These are phyloP conservation scores for Polygonum aviculare DNA, from an alignment of 148 eudicot genomes.

Conservation along the genomic window DNA sequence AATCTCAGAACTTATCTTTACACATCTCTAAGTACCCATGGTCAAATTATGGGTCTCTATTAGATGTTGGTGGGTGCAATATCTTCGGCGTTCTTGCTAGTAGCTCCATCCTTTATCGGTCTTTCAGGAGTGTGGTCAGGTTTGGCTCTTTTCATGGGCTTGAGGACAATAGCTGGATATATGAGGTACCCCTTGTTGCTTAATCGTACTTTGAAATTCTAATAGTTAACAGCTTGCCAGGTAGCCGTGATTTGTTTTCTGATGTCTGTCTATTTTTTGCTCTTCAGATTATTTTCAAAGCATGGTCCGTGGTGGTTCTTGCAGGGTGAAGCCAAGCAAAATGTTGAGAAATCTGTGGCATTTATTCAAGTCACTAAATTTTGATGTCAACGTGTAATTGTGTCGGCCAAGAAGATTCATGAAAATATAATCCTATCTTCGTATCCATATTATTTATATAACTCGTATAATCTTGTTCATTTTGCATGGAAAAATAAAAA, in stretches of 20 bases:
- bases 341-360: constrained; percentile 4
- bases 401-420: background rate
- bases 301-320: constrained; percentile 9
- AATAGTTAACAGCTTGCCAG: too few relatives aligned
- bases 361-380: constrained; percentile 4
- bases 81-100: constrained; percentile 8
- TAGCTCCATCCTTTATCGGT: background rate
- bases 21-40: background rate
- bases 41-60: background rate
- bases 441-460: background rate
- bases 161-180: constrained; percentile 9
- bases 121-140: constrained; percentile 4
- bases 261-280: background rate
- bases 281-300: constrained; percentile 5
- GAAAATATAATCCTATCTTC: background rate
- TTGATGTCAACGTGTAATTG: background rate
- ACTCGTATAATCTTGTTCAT: background rate
- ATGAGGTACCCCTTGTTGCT: background rate
- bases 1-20: background rate
- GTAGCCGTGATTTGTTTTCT: background rate
- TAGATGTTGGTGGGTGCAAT: constrained; percentile 3
- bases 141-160: constrained; percentile 2
- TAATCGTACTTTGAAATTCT: background rate
- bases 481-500: background rate
- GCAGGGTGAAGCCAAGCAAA: background rate